A percentile compares a stretch with the other conserved stretches of the same genome.
Evolutionary conservation across 2,329 filamentous ascomycete species (phyloP).

Genomic region (Claviceps monticola): DNA sequence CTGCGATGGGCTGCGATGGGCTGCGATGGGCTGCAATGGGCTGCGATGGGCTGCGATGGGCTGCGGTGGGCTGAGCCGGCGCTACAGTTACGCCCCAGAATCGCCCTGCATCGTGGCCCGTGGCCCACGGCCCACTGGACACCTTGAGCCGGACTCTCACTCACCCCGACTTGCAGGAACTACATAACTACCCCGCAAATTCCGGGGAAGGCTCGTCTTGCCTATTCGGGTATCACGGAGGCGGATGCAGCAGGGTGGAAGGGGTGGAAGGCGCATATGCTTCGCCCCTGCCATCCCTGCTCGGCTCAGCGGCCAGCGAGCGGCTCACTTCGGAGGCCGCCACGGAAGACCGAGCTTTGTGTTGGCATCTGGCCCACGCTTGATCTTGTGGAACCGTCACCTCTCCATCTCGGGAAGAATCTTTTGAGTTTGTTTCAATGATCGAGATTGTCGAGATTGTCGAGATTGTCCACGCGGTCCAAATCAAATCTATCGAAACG

Average conservation of each 20-base stretch:
- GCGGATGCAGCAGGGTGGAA: not conserved
- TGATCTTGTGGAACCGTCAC: not conserved
- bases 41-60: too few relatives aligned
- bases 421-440: too few relatives aligned
- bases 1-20: not conserved
- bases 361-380: not conserved
- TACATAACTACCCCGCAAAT: conserved; percentile 4
- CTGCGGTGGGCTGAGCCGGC: not conserved
- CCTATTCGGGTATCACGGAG: conserved; percentile 6
- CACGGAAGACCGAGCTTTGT: too few relatives aligned
- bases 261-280: not conserved
- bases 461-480: too few relatives aligned
- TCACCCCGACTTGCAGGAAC: not conserved
- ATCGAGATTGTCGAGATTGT: too few relatives aligned
- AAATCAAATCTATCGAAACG: too few relatives aligned
- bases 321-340: not conserved
- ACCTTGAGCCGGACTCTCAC: not conserved
- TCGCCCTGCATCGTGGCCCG: not conserved
- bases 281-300: not conserved
- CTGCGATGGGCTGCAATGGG: too few relatives aligned
- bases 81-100: not conserved
- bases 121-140: not conserved
- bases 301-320: not conserved
- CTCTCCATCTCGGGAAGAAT: not conserved
- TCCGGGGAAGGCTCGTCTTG: conserved; percentile 7